These are phyloP conservation scores for Laetiporus sulphureus DNA, from an alignment of 1,284 basidiomycete genomes.

Conservation along the genomic window DNA sequence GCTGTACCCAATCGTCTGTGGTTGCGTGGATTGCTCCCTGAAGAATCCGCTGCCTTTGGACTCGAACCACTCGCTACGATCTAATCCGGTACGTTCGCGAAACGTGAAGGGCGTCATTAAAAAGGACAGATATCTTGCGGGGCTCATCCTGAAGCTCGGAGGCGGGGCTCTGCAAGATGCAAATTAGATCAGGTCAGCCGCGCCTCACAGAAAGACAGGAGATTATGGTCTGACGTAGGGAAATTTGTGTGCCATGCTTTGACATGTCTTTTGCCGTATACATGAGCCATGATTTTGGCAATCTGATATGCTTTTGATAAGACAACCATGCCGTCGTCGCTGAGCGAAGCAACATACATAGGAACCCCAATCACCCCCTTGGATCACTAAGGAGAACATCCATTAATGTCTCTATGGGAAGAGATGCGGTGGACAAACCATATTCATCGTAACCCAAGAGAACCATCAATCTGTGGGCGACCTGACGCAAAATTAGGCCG, in stretches of 20 bases:
- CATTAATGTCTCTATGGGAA: too few relatives aligned
- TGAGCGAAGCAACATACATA: too few relatives aligned
- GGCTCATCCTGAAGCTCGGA: constrained; percentile 20
- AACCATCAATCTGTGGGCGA: constrained; percentile 40
- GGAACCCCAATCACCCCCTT: constrained; percentile 42
- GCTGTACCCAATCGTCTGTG: constrained; percentile 52
- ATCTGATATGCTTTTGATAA: too few relatives aligned
- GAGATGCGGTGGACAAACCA: too few relatives aligned
- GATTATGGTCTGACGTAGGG: constrained; percentile 24
- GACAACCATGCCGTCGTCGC: too few relatives aligned
- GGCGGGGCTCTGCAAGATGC: constrained; percentile 15
- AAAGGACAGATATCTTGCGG: constrained; percentile 20
- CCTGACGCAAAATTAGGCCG: constrained; percentile 22
- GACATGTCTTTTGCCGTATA: constrained; percentile 25
- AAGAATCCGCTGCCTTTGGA: constrained; percentile 34
- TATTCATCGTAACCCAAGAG: constrained; percentile 41
- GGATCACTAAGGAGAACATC: constrained; percentile 26
- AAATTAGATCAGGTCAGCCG: too few relatives aligned
- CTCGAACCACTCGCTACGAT: constrained; percentile 26
- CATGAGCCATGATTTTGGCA: constrained; percentile 18
- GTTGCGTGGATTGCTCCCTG: constrained; percentile 39
- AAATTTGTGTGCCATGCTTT: constrained; percentile 34
- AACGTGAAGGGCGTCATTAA: constrained; percentile 24
- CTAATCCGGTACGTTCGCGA: constrained; percentile 32
- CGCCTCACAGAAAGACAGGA: too few relatives aligned